Conservation (phyloP, 2,329 filamentous ascomycete genomes). For the Venturia oleaginea region DNA sequence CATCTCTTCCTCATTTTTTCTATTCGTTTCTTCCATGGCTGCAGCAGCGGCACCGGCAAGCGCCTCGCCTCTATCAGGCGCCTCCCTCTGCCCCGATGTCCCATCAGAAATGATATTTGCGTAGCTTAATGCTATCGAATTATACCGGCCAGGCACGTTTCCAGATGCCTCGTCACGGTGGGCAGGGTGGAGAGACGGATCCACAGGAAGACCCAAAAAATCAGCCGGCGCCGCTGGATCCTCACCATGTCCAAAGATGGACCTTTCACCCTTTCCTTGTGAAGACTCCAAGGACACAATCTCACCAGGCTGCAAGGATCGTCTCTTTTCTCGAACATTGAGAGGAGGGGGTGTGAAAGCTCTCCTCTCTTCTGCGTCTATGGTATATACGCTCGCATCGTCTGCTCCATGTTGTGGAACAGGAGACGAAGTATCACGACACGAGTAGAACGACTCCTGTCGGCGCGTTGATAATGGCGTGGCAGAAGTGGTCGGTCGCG, state of each 20-base stretch:
- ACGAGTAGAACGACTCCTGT: not conserved
- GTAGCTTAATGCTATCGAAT: not conserved
- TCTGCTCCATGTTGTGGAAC: not conserved
- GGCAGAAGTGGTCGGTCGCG: not conserved
- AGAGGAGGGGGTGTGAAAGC: not conserved
- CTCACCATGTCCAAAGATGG: not conserved
- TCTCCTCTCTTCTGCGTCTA: not conserved
- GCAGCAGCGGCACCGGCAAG: not conserved
- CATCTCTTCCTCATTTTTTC: not conserved
- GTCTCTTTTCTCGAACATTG: not conserved
- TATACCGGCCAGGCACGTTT: not conserved
- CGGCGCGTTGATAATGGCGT: not conserved
- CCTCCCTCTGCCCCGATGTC: not conserved
- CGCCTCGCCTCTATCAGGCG: not conserved
- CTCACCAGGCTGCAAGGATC: not conserved
- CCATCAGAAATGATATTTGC: not conserved
- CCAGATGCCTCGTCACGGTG: not conserved
- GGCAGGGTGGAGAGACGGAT: not conserved
- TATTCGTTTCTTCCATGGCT: not conserved
- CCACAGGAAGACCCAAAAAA: not conserved
- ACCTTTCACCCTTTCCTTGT: not conserved
- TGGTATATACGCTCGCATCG: not conserved
- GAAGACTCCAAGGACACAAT: not conserved
- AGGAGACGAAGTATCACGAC: not conserved
- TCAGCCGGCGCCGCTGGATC: not conserved